Conservation (phyloP, 1,284 basidiomycete genomes). For the Abortiporus biennis region DNA sequence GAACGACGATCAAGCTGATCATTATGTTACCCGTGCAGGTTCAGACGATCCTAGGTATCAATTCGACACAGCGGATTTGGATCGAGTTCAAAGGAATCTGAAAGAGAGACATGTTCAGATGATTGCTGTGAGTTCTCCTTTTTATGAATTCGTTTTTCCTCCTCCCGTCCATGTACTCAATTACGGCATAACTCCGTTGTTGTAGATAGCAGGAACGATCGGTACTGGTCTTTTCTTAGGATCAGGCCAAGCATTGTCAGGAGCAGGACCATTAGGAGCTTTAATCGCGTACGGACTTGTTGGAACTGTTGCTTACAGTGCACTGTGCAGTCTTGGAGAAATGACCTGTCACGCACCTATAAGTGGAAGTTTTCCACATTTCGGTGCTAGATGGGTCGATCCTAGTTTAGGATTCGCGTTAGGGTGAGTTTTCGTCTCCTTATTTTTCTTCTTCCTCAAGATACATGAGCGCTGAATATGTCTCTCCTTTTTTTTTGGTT, state of each 20-base stretch:
- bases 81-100: constrained; percentile 54
- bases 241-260: constrained; percentile 54
- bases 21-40: constrained; percentile 21
- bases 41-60: constrained; percentile 21
- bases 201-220: constrained; percentile 65
- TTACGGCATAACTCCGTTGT: neutral
- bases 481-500: neutral
- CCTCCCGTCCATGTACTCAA: neutral
- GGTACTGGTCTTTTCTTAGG: constrained; percentile 82
- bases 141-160: neutral
- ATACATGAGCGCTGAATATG: neutral
- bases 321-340: constrained; percentile 60
- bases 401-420: constrained; percentile 70
- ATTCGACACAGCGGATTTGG: constrained; percentile 52
- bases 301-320: constrained; percentile 58
- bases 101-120: constrained; percentile 73
- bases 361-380: constrained; percentile 71
- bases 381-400: constrained; percentile 68
- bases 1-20: too few species aligned
- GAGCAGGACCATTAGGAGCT: constrained; percentile 55
- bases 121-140: constrained; percentile 32
- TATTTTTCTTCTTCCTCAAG: too few species aligned
- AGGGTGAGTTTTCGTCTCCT: constrained; percentile 17
- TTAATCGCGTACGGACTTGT: constrained; percentile 57
- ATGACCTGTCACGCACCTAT: constrained; percentile 70